Conservation (phyloP, 805 yeast genomes). For the Saturnispora gosingensis region DNA sequence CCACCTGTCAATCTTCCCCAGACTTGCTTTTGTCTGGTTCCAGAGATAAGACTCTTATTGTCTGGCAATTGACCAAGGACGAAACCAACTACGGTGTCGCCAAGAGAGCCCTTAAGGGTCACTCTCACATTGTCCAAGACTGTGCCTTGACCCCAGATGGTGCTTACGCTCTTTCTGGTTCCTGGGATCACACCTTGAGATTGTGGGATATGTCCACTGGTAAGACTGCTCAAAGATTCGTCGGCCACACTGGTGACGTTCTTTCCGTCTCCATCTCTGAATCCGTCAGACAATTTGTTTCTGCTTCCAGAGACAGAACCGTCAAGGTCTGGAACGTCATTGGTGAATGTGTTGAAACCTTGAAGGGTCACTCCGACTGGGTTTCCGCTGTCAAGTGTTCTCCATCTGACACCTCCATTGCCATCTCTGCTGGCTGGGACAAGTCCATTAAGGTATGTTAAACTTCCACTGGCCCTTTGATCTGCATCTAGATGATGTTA, state of each 20-base stretch:
- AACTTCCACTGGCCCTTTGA: background rate
- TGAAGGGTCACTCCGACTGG: slow-evolving; percentile 98
- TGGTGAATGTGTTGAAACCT: slow-evolving; percentile 93
- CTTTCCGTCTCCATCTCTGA: slow-evolving; percentile 93
- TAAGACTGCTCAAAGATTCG: slow-evolving; percentile 88
- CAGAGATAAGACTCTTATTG: slow-evolving; percentile 96
- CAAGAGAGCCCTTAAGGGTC: slow-evolving; percentile 94
- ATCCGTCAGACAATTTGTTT: slow-evolving; percentile 95
- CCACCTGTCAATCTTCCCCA: slow-evolving; percentile 97
- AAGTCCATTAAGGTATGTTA: slow-evolving; percentile 86
- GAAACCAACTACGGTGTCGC: slow-evolving; percentile 97
- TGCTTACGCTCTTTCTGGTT: slow-evolving; percentile 93
- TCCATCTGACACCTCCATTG: slow-evolving; percentile 64
- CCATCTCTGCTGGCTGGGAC: slow-evolving; percentile 98
- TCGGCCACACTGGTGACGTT: slow-evolving; percentile 97
- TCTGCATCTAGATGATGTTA: slow-evolving; percentile 53
- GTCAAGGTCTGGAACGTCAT: slow-evolving; percentile 99
- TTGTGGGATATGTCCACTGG: slow-evolving; percentile 96
- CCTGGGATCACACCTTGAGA: slow-evolving; percentile 99
- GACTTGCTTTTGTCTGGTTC: slow-evolving; percentile 96
- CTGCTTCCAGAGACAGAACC: slow-evolving; percentile 99
- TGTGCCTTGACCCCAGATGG: slow-evolving; percentile 97
- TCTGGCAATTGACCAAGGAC: slow-evolving; percentile 95
- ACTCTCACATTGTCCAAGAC: slow-evolving; percentile 98
- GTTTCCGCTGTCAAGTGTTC: slow-evolving; percentile 96